Conservation (phyloP, 345 rosid genomes). For the Populus nigra region DNA sequence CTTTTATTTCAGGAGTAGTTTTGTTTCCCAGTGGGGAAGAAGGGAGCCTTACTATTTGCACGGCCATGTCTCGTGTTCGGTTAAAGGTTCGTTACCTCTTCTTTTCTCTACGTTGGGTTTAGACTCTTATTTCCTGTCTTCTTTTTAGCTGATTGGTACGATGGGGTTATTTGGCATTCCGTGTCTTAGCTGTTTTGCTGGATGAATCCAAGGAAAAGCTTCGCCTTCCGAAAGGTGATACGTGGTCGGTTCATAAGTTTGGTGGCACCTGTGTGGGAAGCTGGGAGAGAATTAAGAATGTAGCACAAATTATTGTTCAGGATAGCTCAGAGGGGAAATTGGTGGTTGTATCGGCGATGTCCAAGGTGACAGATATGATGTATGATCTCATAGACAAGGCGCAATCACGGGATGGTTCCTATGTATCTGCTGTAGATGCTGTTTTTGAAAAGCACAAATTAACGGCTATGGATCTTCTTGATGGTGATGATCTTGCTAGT, state of each 20-base stretch:
- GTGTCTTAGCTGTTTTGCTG: slow-evolving; percentile 44
- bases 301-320: slow-evolving; percentile 59
- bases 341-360: slow-evolving; percentile 93
- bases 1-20: slow-evolving; percentile 34
- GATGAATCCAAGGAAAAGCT: slow-evolving; percentile 45
- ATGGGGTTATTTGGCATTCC: neutral
- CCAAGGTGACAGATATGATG: slow-evolving; percentile 99
- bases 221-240: slow-evolving; percentile 58
- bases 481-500: slow-evolving; percentile 70
- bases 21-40: slow-evolving; percentile 27
- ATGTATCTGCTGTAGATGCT: slow-evolving; percentile 65
- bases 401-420: slow-evolving; percentile 79
- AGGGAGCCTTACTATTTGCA: slow-evolving; percentile 27
- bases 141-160: neutral
- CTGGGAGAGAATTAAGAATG: slow-evolving; percentile 80
- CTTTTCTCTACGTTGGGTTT: neutral
- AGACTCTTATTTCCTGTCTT: neutral
- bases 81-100: slow-evolving; percentile 42
- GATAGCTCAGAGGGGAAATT: slow-evolving; percentile 76
- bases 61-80: slow-evolving; percentile 38
- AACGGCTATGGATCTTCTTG: slow-evolving; percentile 78
- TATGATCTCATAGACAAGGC: slow-evolving; percentile 86
- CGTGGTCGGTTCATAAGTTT: slow-evolving; percentile 94
- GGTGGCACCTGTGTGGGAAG: slow-evolving; percentile 98
- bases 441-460: slow-evolving; percentile 72